Conservation (phyloP, 768 basidiomycete genomes). For the Rhizopogon sp. region DNA sequence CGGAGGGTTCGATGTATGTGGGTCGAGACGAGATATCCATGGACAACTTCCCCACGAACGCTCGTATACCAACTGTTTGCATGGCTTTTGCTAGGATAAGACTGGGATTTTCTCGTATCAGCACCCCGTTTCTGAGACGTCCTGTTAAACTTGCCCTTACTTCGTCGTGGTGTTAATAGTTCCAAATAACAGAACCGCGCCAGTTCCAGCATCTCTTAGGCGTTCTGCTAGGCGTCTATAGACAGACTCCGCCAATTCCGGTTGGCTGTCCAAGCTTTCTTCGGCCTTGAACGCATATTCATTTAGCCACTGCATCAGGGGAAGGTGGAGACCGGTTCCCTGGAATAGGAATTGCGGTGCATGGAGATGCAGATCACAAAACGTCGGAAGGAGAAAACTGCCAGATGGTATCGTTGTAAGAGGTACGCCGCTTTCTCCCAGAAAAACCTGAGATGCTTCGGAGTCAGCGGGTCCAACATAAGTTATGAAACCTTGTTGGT, state of each 20-base stretch:
- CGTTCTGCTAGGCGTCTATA: slow-evolving; percentile 63
- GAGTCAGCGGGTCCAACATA: slow-evolving; percentile 39
- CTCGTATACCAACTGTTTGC: slow-evolving; percentile 66
- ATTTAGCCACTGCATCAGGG: slow-evolving; percentile 81
- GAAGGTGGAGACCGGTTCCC: slow-evolving; percentile 81
- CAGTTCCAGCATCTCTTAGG: slow-evolving; percentile 72
- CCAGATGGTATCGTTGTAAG: slow-evolving; percentile 38
- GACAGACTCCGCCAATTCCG: slow-evolving; percentile 55
- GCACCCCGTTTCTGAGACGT: background rate
- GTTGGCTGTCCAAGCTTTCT: slow-evolving; percentile 61
- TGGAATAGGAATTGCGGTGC: slow-evolving; percentile 88
- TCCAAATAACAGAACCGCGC: slow-evolving; percentile 74
- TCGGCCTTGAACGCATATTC: slow-evolving; percentile 82
- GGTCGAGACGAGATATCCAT: slow-evolving; percentile 79
- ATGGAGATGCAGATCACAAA: slow-evolving; percentile 82
- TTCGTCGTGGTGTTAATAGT: slow-evolving; percentile 82
- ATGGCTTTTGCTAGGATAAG: slow-evolving; percentile 75
- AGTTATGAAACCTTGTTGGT: slow-evolving; percentile 43
- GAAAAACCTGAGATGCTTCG: slow-evolving; percentile 29
- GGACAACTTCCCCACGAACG: slow-evolving; percentile 85
- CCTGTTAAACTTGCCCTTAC: slow-evolving; percentile 35
- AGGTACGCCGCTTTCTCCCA: slow-evolving; percentile 15
- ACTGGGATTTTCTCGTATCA: slow-evolving; percentile 31
- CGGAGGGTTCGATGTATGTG: slow-evolving; percentile 64
- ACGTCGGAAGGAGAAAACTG: slow-evolving; percentile 73